Evolutionary conservation across 2,329 filamentous ascomycete genomes (phyloP), one percentile per base, ranked within the genome.

Genomic region (Botrytis deweyae): DNA sequence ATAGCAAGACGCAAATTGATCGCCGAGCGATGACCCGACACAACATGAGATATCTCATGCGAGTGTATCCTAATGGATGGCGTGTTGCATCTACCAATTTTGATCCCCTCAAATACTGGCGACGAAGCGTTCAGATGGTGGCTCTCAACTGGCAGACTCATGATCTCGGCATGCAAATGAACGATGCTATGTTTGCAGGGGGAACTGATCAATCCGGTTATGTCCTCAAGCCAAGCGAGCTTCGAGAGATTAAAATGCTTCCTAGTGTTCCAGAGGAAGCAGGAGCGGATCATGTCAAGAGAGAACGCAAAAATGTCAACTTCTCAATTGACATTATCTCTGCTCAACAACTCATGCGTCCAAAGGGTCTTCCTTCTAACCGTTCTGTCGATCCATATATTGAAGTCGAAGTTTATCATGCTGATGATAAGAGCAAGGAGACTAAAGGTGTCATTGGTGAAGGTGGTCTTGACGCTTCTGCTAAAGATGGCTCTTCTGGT

Each of bases 131-230:
- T 29, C 96, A 99, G 83, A 98, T 99, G 95, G 94, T 93, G 22
- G 96, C 96, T 0, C 87, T 98, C 76, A 99, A 99, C 83, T 98
- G 96, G 95, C 96, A 99, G 83, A 98, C 95, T 0, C 98, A 97
- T 80, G 96, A 98, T 81, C 87, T 97, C 29, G 94, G 95, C 64
- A 96, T 98, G 89, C 95, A 98, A 81, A 88, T 98, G 82, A 98
- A 98, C 81, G 93, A 96, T 78, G 96, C 96, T 80, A 98, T 99
- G 96, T 99, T 98, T 81, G 92, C 94, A 65, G 93, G 93, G 74
- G 93, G 94, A 62, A 91, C 88, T 20, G 96, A 98, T 83, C 89
- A 90, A 73, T 93, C 93, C 4, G 96, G 96, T 63, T 99, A 98
- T 80, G 94, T 98, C 22, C 88, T 98, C 71, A 99, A 99, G 84